Evolutionary conservation across 2,329 filamentous ascomycete species (phyloP).

Genomic region (Ilyonectria robusta): DNA sequence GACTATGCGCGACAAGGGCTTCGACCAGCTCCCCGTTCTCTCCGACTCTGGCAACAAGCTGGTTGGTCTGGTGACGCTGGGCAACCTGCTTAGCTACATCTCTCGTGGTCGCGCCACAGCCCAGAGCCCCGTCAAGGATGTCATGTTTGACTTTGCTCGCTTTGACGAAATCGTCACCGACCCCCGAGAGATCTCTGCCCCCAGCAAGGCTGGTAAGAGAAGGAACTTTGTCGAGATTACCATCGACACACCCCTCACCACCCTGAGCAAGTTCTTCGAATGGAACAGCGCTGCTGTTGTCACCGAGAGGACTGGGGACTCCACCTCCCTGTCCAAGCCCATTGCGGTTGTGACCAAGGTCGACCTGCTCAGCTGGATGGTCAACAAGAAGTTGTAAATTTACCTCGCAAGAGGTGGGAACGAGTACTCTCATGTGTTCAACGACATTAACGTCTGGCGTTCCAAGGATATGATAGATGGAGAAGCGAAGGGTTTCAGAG

Average conservation of each 20-base stretch:
- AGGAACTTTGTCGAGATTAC: slow-evolving; percentile 95
- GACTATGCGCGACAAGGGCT: slow-evolving; percentile 98
- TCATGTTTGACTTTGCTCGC: slow-evolving; percentile 97
- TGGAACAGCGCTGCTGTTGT: slow-evolving; percentile 98
- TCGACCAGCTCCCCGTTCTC: slow-evolving; percentile 96
- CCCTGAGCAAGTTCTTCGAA: slow-evolving; percentile 93
- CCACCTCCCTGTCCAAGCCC: slow-evolving; percentile 77
- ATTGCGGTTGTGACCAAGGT: slow-evolving; percentile 96
- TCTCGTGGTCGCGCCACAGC: slow-evolving; percentile 84
- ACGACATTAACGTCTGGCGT: slow-evolving; percentile 51
- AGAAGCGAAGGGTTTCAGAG: slow-evolving; percentile 38
- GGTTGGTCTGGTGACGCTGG: slow-evolving; percentile 93
- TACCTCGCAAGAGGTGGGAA: slow-evolving; percentile 44
- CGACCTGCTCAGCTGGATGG: slow-evolving; percentile 92
- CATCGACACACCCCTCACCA: slow-evolving; percentile 85
- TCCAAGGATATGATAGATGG: slow-evolving; percentile 43
- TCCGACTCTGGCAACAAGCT: slow-evolving; percentile 78
- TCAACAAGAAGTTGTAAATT: slow-evolving; percentile 69
- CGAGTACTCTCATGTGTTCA: slow-evolving; percentile 52
- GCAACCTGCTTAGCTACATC: slow-evolving; percentile 93
- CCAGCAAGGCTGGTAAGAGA: slow-evolving; percentile 59
- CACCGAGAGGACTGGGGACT: slow-evolving; percentile 78
- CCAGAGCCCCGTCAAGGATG: slow-evolving; percentile 81
- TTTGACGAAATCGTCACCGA: slow-evolving; percentile 94
- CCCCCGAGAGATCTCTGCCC: slow-evolving; percentile 73